phyloP scores from a whole-genome alignment of 1,139 yeast genomes.

The Ogataea hybrid region DNA sequence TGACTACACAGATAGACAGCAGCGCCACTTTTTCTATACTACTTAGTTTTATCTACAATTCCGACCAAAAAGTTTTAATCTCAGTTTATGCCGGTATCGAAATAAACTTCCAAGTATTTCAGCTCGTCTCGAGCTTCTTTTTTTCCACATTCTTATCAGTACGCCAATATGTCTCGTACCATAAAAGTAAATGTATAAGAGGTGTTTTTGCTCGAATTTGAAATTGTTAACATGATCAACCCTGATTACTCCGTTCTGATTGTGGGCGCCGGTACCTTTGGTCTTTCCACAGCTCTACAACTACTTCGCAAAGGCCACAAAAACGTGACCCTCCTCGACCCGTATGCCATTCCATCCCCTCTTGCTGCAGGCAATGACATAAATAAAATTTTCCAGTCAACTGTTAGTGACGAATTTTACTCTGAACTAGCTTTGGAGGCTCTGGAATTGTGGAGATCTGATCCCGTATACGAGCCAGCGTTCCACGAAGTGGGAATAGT shows the following conservation, averaged over 20 bases:
- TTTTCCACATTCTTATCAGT: background rate
- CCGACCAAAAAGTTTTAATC: no score
- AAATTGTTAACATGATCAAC: background rate
- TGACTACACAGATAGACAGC: slow-evolving; percentile 15
- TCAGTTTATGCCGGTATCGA: background rate
- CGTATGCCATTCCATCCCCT: slow-evolving; percentile 24
- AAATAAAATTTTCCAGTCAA: slow-evolving; percentile 14
- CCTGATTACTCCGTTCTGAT: slow-evolving; percentile 34
- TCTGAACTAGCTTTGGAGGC: slow-evolving; percentile 32
- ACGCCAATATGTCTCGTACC: background rate
- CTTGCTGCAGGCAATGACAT: background rate
- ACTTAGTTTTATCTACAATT: slow-evolving; percentile 1
- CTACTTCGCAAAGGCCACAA: slow-evolving; percentile 28
- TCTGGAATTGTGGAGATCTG: slow-evolving; percentile 34
- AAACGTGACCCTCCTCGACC: slow-evolving; percentile 35
- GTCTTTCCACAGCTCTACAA: slow-evolving; percentile 35
- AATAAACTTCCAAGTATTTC: background rate
- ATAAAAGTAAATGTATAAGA: background rate
- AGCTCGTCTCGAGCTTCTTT: background rate
- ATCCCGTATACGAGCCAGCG: slow-evolving; percentile 28
- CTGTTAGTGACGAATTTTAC: slow-evolving; percentile 28
- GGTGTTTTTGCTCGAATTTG: background rate
- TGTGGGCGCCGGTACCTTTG: slow-evolving; percentile 35
- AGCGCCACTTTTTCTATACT: slow-evolving; percentile 9
- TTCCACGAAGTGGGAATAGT: slow-evolving; percentile 33